Percentiles rank a stretch among this genome's conserved stretches.
Evolutionary conservation across 768 basidiomycete species (phyloP).

Genomic region (Phaffia tasmanica): DNA sequence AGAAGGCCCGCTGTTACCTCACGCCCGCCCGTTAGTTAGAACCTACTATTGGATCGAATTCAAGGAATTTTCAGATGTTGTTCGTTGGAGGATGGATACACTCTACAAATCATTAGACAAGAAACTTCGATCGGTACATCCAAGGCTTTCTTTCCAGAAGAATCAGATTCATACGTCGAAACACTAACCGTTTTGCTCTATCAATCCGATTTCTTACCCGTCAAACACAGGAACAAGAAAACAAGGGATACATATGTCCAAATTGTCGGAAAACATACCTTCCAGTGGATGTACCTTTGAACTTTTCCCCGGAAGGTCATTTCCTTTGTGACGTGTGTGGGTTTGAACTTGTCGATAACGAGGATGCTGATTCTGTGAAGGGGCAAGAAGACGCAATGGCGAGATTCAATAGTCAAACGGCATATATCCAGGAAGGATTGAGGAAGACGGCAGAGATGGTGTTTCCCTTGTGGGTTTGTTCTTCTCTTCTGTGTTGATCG

Average conservation of each 20-base stretch:
- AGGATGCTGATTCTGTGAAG: slow-evolving; percentile 69
- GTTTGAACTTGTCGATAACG: slow-evolving; percentile 79
- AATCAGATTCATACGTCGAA: not conserved
- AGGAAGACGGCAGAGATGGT: slow-evolving; percentile 80
- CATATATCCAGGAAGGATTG: slow-evolving; percentile 72
- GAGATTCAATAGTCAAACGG: slow-evolving; percentile 82
- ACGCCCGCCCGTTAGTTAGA: slow-evolving; percentile 64
- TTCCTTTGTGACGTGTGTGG: slow-evolving; percentile 78
- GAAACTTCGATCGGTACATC: slow-evolving; percentile 68
- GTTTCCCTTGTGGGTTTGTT: slow-evolving; percentile 57
- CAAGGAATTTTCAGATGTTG: slow-evolving; percentile 87
- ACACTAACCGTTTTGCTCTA: not conserved
- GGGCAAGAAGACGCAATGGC: slow-evolving; percentile 93
- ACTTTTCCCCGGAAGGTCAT: slow-evolving; percentile 29
- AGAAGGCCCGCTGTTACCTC: slow-evolving; percentile 33
- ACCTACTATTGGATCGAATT: slow-evolving; percentile 97
- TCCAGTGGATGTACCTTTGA: slow-evolving; percentile 61
- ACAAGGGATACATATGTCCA: slow-evolving; percentile 94
- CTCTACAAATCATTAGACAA: slow-evolving; percentile 80
- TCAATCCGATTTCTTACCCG: not conserved
- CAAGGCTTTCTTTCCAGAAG: not conserved
- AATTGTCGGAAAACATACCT: slow-evolving; percentile 73
- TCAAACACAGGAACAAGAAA: slow-evolving; percentile 73
- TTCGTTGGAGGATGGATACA: slow-evolving; percentile 92
- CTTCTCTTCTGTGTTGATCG: not conserved